These are phyloP conservation scores for Corynespora cassiicola DNA, from an alignment of 2,329 filamentous ascomycete genomes.

Conservation along the genomic window DNA sequence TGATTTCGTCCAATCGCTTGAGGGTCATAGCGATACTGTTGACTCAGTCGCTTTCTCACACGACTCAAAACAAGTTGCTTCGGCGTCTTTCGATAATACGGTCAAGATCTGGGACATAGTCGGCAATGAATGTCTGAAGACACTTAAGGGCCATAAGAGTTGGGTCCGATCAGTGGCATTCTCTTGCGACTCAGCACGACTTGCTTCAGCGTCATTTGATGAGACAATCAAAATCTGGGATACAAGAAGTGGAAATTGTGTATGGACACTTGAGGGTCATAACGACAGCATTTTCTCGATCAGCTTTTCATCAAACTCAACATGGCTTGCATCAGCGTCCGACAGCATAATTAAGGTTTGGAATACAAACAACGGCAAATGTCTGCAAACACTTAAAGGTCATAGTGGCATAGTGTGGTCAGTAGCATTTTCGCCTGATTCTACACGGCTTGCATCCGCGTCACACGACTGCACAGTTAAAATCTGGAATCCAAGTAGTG, in stretches of 20 bases:
- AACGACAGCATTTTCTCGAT: no score
- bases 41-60: slow-evolving; percentile 19
- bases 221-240: no score
- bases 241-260: no score
- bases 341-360: no score
- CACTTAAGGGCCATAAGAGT: slow-evolving; percentile 18
- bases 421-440: slow-evolving; percentile 20
- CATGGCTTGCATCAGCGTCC: no score
- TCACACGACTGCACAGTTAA: slow-evolving; percentile 7
- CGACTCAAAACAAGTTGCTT: slow-evolving; percentile 11
- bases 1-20: slow-evolving; percentile 11
- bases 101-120: slow-evolving; percentile 1
- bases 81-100: slow-evolving; percentile 14
- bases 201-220: slow-evolving; percentile 4
- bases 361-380: no score
- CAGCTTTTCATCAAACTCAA: no score
- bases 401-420: no score
- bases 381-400: no score
- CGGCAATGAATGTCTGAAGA: slow-evolving; percentile 12
- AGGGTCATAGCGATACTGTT: slow-evolving; percentile 4
- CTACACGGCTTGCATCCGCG: slow-evolving; percentile 3
- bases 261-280: no score
- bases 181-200: slow-evolving; percentile 12
- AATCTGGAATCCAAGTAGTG: slow-evolving; percentile 5
- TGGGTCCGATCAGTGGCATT: slow-evolving; percentile 17